Evolutionary conservation across 2,329 filamentous ascomycete genomes (phyloP), one percentile per base, ranked within the genome.

Genomic region (Colletotrichum noveboracense): DNA sequence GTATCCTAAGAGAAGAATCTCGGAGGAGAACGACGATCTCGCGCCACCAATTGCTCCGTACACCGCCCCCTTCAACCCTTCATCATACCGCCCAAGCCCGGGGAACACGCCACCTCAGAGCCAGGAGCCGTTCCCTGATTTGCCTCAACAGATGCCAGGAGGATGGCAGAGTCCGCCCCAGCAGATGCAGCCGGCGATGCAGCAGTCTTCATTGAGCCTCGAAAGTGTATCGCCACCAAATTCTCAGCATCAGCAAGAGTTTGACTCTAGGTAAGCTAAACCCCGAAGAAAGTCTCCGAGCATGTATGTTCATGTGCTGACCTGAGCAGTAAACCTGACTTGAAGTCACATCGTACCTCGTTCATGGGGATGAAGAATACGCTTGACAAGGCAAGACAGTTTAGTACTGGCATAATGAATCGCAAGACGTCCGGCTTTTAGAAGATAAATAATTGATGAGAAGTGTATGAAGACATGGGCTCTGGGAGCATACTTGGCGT

Each of bases 301-400:
- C 18, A 36, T 18, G 60, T 13, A 26, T 16, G 18, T 16, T n/a
- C 18, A 9, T 8, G 21, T 28, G 32, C 74, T 76, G 32, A 76
- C 36, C 9, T 18, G 10, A 28, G 34, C 18, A 14, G 21, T n/a
- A 76, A 71, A 30, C 74, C 71, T 21, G 74, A 76, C 21, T n/a
- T 66, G 36, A 76, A 76, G 16, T 60, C 70, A 13, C 58, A 70
- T 34, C 74, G 74, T 24, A 58, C 74, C 26, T 76, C 74, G 30
- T 76, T 76, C 38, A 34, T 76, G 66, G 74, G 74, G 6, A 76
- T 76, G 74, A 76, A 76, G 55, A 76, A 76, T 8, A 76, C 74
- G 36, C 52, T 76, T n/a, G 74, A 71, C 14, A 76, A 75, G 34
- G 74, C 74, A 24, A 76, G 58, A 32, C 74, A 76, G 34, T 75